Evolutionary conservation across 495 filamentous ascomycete genomes (phyloP), one percentile per base, ranked within the genome.

Genomic region (Penicillium bialowiezense): DNA sequence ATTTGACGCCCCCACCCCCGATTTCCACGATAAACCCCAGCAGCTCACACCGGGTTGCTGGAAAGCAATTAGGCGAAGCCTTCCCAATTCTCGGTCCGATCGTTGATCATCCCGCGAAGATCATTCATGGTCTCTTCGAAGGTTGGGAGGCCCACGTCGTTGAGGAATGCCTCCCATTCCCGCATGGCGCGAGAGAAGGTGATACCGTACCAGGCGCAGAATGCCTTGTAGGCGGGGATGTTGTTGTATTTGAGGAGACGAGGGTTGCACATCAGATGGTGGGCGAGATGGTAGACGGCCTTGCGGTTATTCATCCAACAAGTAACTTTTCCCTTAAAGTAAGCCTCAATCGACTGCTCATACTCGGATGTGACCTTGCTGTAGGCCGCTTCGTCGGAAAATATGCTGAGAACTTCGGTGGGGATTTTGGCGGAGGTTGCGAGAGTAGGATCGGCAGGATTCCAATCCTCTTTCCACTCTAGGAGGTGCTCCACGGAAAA

Each of bases 91-190:
- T 70, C 64, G 1, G 63, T 62, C 1, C 58, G 39, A 12, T 66
- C 58, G 0, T 51, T 6, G 42, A 70, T 52, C 38, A 58, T 44
- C 1, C 39, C 14, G 18, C 52, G 54, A 3, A 70, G 17, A 4
- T 68, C 60, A 8, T 60, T 48, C 5, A 68, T 41, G 3, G 55
- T 37, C 3, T 64, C 58, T 24, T 63, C 63, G 55, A 54, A 67
- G 12, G 42, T 35, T 0, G 67, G 67, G 6, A 70, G 13, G 13
- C 34, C 9, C 29, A 67, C 2, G 3, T 32, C 23, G 0, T 47
- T 8, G 2, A 62, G 13, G 4, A 46, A 52, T 0, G 7, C 12
- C 39, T 68, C 58, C 65, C 65, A 65, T 44, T 60, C 54, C 1
- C 31, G 12, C 64, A 63, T 69, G 33, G 56, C 48, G n/a, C 1